Conservation (phyloP, 2,329 filamentous ascomycete genomes). For the Fusarium nygamai region DNA sequence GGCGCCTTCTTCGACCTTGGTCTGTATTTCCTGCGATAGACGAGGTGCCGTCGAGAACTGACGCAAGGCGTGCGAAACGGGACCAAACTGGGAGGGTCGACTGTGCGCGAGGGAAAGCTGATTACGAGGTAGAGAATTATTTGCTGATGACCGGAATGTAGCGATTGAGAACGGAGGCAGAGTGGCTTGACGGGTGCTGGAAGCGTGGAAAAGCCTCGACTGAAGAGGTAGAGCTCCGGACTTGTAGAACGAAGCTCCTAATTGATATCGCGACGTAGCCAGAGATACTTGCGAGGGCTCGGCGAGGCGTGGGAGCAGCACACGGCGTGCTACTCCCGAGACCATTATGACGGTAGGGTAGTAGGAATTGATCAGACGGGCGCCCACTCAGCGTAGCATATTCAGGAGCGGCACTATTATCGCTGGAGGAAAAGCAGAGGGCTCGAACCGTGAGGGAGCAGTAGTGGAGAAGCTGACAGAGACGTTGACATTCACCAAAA, state of each 20-base stretch:
- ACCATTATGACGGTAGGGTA: slow-evolving; percentile 54
- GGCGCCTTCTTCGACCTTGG: slow-evolving; percentile 45
- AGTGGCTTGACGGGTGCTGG: slow-evolving; percentile 23
- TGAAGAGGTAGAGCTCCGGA: slow-evolving; percentile 28
- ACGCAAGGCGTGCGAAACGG: slow-evolving; percentile 38
- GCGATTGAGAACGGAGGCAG: slow-evolving; percentile 44
- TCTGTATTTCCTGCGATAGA: slow-evolving; percentile 39
- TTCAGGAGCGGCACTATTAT: slow-evolving; percentile 40
- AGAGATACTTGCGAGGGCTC: slow-evolving; percentile 45
- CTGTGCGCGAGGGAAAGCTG: slow-evolving; percentile 2
- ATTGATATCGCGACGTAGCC: slow-evolving; percentile 35
- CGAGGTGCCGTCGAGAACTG: slow-evolving; percentile 45
- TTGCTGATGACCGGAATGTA: slow-evolving; percentile 33
- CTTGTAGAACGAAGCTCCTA: slow-evolving; percentile 29
- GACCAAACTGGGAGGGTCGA: slow-evolving; percentile 14
- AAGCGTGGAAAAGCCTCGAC: slow-evolving; percentile 31
- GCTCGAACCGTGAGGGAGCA: slow-evolving; percentile 4
- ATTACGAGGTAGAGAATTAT: slow-evolving; percentile 1
- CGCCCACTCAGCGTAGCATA: slow-evolving; percentile 43
- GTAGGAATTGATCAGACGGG: slow-evolving; percentile 31
- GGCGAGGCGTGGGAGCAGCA: slow-evolving; percentile 59
- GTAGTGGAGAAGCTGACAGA: slow-evolving; percentile 18
- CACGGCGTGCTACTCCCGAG: slow-evolving; percentile 60
- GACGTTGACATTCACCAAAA: slow-evolving; percentile 23
- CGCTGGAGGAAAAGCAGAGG: slow-evolving; percentile 6